Evolutionary conservation across 345 rosid species (phyloP).

Genomic region (Populus euphratica): DNA sequence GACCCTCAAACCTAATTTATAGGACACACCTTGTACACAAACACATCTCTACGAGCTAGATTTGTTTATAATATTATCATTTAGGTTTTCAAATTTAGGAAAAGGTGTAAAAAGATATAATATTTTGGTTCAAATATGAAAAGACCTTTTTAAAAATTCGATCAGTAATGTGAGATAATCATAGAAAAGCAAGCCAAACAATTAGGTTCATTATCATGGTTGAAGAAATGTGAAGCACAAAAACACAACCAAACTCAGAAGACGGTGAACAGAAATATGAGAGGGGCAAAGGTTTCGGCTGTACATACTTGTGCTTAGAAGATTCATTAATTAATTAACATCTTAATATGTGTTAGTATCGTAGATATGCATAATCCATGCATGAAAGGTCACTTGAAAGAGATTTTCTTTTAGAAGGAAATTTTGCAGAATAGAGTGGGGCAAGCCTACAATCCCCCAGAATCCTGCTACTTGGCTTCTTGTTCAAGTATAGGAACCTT

Average conservation of each 20-base stretch:
- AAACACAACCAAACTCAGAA: background rate
- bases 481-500: conserved; percentile 72
- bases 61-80: too few species aligned
- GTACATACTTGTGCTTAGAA: background rate
- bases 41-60: too few species aligned
- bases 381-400: background rate
- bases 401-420: too few species aligned
- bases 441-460: background rate
- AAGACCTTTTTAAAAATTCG: too few species aligned
- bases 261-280: background rate
- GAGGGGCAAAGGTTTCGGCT: background rate
- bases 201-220: too few species aligned
- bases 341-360: conserved; percentile 39
- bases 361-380: conserved; percentile 24
- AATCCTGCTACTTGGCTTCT: conserved; percentile 55
- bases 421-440: background rate
- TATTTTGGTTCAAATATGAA: too few species aligned
- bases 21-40: too few species aligned
- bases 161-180: too few species aligned
- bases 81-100: too few species aligned
- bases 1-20: too few species aligned
- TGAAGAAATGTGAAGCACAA: background rate
- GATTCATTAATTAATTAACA: conserved; percentile 5
- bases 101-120: too few species aligned
- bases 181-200: too few species aligned